Evolutionary conservation across 2,329 filamentous ascomycete species (phyloP), one percentile per base, ranked within the genome.

Genomic region (Samsoniella hepiali): DNA sequence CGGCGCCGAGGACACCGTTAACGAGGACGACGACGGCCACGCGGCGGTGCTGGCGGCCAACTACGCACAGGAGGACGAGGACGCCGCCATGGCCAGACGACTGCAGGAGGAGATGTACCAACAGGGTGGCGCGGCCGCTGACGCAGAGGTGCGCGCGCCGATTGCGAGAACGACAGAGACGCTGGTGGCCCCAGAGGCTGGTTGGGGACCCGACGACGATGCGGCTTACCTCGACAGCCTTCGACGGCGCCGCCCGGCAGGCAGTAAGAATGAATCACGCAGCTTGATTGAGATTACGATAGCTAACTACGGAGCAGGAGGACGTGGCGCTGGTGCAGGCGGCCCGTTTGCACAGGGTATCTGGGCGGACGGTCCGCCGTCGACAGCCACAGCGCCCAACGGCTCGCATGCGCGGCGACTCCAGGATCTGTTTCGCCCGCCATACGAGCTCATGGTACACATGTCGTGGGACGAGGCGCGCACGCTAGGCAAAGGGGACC

Each of bases 151-250:
- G 62, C 84, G 95, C 71, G 95, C 95, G 55, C 95, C 95, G 9
- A 96, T 99, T 76, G 91, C 89, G 53, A 86, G 92, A 69, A 96
- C 91, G 34, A 96, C 91, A 13, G 95, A 99, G 78, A 97, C 93
- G 0, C 83, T 99, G 59, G 88, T 97, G 10, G 93, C 89, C 2
- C 91, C 91, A 1, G 78, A 76, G 67, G 69, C 68, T 51, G 72
- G 70, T 29, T 85, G 83, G 74, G 81, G 76, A 74, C 79, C 69
- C n/a, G 77, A 77, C 44, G 78, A 82, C 42, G 81, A 87, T 64
- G 81, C 83, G 56, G 84, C 86, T 57, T 81, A 92, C 9, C 77
- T 90, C 58, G 83, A 90, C 67, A 87, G 91, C 71, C 75, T 93
- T 68, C 83, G 86, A 53, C 78, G 76, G 64, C 75, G 78, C 64